Evolutionary conservation across 2,329 filamentous ascomycete genomes (phyloP).

Genomic region (Periconia sp.): DNA sequence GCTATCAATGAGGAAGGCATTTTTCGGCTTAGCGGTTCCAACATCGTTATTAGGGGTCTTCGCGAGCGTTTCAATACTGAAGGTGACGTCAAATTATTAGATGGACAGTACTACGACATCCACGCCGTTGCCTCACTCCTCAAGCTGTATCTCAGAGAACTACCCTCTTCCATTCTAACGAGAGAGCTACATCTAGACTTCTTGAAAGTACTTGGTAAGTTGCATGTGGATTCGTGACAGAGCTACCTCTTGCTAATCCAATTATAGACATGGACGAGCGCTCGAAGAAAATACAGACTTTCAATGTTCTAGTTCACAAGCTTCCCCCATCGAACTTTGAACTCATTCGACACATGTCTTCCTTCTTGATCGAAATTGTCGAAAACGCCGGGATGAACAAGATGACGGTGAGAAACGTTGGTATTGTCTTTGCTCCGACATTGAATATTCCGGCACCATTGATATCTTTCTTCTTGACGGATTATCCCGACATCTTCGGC

Average conservation of each 20-base stretch:
- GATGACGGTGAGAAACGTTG: slow-evolving; percentile 95
- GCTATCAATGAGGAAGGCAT: slow-evolving; percentile 89
- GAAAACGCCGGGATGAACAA: slow-evolving; percentile 90
- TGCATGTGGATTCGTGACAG: background rate
- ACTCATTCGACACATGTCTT: slow-evolving; percentile 79
- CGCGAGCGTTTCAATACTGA: slow-evolving; percentile 92
- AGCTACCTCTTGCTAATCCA: slow-evolving; percentile 19
- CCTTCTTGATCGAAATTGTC: slow-evolving; percentile 89
- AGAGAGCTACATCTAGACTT: slow-evolving; percentile 90
- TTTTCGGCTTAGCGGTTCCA: slow-evolving; percentile 95
- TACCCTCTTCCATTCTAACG: slow-evolving; percentile 89
- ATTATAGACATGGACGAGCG: slow-evolving; percentile 69
- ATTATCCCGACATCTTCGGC: slow-evolving; percentile 84
- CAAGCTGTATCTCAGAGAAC: slow-evolving; percentile 89
- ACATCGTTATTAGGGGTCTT: slow-evolving; percentile 86
- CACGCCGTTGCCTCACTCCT: slow-evolving; percentile 92
- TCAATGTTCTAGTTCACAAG: slow-evolving; percentile 76
- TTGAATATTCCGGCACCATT: slow-evolving; percentile 94
- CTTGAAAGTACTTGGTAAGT: slow-evolving; percentile 69
- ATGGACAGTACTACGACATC: slow-evolving; percentile 88
- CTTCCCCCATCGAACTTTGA: slow-evolving; percentile 80
- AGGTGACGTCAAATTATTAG: slow-evolving; percentile 86
- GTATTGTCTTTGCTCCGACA: slow-evolving; percentile 96
- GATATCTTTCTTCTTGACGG: slow-evolving; percentile 90
- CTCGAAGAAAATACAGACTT: slow-evolving; percentile 72